phyloP scores from a whole-genome alignment of 129 eudicot species.

The Tagetes patula region DNA sequence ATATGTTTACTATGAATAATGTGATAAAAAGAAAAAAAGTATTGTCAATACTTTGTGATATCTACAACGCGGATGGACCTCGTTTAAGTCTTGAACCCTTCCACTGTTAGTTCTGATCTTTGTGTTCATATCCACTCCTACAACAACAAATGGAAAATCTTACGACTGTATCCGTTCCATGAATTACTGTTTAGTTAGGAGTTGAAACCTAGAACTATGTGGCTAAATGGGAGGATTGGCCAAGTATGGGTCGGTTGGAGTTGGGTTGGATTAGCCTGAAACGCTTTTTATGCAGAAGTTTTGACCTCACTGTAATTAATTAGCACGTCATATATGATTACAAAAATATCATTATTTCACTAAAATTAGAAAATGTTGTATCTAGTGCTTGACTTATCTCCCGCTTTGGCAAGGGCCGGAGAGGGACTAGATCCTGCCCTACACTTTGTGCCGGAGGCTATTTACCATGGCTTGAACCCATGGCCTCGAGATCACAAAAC shows the following conservation, averaged over 20 bases:
- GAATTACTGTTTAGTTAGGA: neutral
- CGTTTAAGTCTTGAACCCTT: neutral
- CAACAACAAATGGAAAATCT: neutral
- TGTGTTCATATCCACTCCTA: neutral
- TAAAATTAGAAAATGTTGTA: too few relatives aligned
- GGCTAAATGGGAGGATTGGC: neutral
- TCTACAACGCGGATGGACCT: neutral
- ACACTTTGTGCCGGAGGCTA: too few relatives aligned
- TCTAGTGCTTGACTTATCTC: too few relatives aligned
- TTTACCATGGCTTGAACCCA: too few relatives aligned
- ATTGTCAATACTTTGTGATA: neutral
- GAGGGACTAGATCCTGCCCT: too few relatives aligned
- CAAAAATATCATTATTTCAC: neutral
- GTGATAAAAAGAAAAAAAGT: neutral
- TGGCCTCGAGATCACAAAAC: too few relatives aligned
- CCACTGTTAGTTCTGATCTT: neutral
- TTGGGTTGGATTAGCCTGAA: neutral
- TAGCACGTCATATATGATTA: neutral
- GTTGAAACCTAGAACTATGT: neutral
- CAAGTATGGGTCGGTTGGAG: neutral
- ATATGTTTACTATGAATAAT: neutral
- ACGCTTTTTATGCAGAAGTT: neutral
- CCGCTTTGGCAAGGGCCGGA: too few relatives aligned
- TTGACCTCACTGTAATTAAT: neutral
- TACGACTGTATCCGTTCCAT: neutral